A percentile compares a stretch with the other conserved stretches of the same genome.
Conservation (phyloP, 345 rosid species). For the Salix caprea region DNA sequence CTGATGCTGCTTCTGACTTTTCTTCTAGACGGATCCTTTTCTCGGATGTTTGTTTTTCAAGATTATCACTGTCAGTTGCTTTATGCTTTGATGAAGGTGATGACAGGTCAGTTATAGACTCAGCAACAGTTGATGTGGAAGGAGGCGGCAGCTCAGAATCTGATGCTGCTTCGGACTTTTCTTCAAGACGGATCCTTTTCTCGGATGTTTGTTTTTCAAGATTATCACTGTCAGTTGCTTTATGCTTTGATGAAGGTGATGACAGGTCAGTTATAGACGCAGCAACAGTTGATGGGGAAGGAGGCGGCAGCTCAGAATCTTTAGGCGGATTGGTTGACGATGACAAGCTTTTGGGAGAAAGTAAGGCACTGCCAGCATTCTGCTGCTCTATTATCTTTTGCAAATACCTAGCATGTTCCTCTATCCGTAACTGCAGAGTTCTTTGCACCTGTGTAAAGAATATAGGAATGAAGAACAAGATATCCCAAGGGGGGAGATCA, state of each 20-base stretch:
- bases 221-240: conserved; percentile 25
- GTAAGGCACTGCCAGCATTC: conserved; percentile 49
- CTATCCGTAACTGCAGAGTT: conserved; percentile 72
- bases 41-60: conserved; percentile 25
- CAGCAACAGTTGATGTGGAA: conserved; percentile 21
- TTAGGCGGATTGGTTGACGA: conserved; percentile 25
- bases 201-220: conserved; percentile 26
- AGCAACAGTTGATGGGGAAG: conserved; percentile 21
- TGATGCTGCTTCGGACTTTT: conserved; percentile 18
- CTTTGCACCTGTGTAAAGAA: conserved; percentile 57
- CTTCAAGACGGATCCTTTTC: conserved; percentile 38
- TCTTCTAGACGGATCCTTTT: conserved; percentile 39
- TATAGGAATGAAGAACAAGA: not conserved
- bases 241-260: conserved; percentile 28
- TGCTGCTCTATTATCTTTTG: conserved; percentile 79
- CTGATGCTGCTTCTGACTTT: conserved; percentile 21
- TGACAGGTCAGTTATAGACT: conserved; percentile 35
- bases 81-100: conserved; percentile 30
- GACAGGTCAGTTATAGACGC: conserved; percentile 36
- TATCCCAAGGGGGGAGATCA: not conserved
- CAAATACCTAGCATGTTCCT: conserved; percentile 82
- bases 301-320: conserved; percentile 21
- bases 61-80: conserved; percentile 24
- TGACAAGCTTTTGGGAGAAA: conserved; percentile 38
- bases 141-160: conserved; percentile 20